A percentile compares a stretch with the other conserved stretches of the same genome.
Evolutionary conservation across 768 basidiomycete species (phyloP).

Genomic region (Phaeotremella skinneri): DNA sequence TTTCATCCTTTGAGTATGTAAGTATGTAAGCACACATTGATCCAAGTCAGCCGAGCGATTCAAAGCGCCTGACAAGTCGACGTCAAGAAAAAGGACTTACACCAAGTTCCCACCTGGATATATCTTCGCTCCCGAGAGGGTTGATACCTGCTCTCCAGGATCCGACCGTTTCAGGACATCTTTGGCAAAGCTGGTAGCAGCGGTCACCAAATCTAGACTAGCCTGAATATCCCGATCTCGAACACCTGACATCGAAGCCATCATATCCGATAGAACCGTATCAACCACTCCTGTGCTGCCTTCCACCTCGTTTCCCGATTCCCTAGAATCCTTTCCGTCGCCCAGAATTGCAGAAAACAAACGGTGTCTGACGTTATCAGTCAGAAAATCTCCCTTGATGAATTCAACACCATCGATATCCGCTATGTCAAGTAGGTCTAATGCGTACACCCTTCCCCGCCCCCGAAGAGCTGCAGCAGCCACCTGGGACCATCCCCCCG

Average conservation of each 20-base stretch:
- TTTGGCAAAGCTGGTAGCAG: conserved; percentile 68
- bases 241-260: conserved; percentile 76
- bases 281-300: conserved; percentile 60
- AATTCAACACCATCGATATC: conserved; percentile 71
- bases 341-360: conserved; percentile 43
- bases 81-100: conserved; percentile 27
- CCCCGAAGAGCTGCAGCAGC: conserved; percentile 36
- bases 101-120: conserved; percentile 46
- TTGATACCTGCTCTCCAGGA: conserved; percentile 48
- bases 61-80: background rate
- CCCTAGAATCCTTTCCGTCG: conserved; percentile 3
- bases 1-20: conserved; percentile 64
- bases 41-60: background rate
- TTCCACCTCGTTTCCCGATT: background rate
- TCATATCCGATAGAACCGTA: conserved; percentile 86
- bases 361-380: conserved; percentile 56
- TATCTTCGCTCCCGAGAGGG: conserved; percentile 9
- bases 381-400: conserved; percentile 76
- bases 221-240: conserved; percentile 63
- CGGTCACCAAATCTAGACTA: conserved; percentile 69
- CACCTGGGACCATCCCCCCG: conserved; percentile 93
- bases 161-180: conserved; percentile 56
- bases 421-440: conserved; percentile 73
- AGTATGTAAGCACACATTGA: background rate
- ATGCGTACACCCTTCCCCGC: conserved; percentile 60